Conservation (phyloP, 1,284 basidiomycete genomes). For the Malassezia obtusa region DNA sequence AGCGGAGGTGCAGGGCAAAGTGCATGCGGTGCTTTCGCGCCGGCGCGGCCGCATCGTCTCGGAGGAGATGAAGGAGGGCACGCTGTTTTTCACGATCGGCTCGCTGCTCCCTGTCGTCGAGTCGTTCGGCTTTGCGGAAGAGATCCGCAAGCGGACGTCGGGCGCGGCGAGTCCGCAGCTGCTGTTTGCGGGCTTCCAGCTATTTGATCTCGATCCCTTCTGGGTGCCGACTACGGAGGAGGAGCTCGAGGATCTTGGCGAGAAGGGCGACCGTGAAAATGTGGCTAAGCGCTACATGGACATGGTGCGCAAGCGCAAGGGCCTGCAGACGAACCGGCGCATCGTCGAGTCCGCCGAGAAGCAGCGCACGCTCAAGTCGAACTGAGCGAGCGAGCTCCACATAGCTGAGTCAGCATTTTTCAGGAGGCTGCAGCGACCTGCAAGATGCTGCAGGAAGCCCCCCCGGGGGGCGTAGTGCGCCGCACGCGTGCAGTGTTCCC, state of each 20-base stretch:
- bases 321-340: slow-evolving; percentile 31
- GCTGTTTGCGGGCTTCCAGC: slow-evolving; percentile 65
- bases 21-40: slow-evolving; percentile 86
- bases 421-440: not conserved
- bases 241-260: slow-evolving; percentile 91
- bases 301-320: slow-evolving; percentile 57
- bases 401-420: not conserved
- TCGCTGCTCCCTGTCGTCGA: slow-evolving; percentile 91
- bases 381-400: slow-evolving; percentile 15
- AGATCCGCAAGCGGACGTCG: slow-evolving; percentile 89
- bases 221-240: slow-evolving; percentile 98
- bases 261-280: slow-evolving; percentile 86
- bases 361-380: slow-evolving; percentile 45
- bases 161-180: slow-evolving; percentile 94
- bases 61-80: slow-evolving; percentile 98
- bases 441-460: not conserved
- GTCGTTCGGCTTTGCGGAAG: slow-evolving; percentile 96
- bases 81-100: slow-evolving; percentile 81
- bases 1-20: slow-evolving; percentile 92
- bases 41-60: slow-evolving; percentile 82
- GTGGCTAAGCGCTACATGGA: slow-evolving; percentile 94
- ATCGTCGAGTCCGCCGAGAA: slow-evolving; percentile 45
- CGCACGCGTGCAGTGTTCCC: not conserved
- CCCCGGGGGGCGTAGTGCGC: too few species aligned
- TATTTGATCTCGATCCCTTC: slow-evolving; percentile 65